Conservation (phyloP, 2,329 filamentous ascomycete species). For the Zymoseptoria passerinii region DNA sequence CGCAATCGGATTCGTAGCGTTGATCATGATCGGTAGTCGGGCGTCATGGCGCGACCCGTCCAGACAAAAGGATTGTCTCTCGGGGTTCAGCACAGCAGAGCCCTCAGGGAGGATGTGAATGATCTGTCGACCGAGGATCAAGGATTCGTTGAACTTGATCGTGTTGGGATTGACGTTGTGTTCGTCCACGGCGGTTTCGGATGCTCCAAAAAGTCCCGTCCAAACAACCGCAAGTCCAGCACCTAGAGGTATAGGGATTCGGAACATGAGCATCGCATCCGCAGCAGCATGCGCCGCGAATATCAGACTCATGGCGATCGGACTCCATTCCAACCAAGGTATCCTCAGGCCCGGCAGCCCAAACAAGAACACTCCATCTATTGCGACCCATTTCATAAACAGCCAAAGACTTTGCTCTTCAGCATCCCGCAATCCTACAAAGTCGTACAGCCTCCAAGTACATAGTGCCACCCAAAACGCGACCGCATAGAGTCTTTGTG, state of each 20-base stretch:
- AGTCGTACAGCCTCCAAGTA: slow-evolving; percentile 83
- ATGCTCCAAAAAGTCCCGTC: slow-evolving; percentile 74
- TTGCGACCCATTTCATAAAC: slow-evolving; percentile 85
- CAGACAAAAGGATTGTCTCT: slow-evolving; percentile 73
- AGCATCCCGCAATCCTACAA: slow-evolving; percentile 66
- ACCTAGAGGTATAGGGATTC: slow-evolving; percentile 69
- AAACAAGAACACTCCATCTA: slow-evolving; percentile 83
- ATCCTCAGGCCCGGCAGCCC: slow-evolving; percentile 80
- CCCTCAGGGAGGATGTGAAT: slow-evolving; percentile 97
- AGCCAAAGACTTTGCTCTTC: slow-evolving; percentile 81
- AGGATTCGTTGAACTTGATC: slow-evolving; percentile 82
- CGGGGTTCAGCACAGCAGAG: slow-evolving; percentile 76
- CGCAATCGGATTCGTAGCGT: slow-evolving; percentile 79
- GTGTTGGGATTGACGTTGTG: slow-evolving; percentile 78
- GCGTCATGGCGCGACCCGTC: slow-evolving; percentile 53
- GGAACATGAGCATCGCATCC: slow-evolving; percentile 88
- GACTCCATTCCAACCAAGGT: slow-evolving; percentile 92
- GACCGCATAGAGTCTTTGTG: slow-evolving; percentile 79
- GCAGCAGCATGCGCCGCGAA: slow-evolving; percentile 64
- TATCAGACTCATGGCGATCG: slow-evolving; percentile 59
- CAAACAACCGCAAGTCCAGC: slow-evolving; percentile 63
- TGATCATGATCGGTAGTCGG: slow-evolving; percentile 78
- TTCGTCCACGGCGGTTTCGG: slow-evolving; percentile 89
- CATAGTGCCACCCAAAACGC: slow-evolving; percentile 69
- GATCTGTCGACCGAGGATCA: slow-evolving; percentile 93